Percentiles rank a stretch among this genome's conserved stretches.
These are phyloP conservation scores for Beauveria brongniartii DNA, from an alignment of 2,329 filamentous ascomycete genomes.

Conservation along the genomic window DNA sequence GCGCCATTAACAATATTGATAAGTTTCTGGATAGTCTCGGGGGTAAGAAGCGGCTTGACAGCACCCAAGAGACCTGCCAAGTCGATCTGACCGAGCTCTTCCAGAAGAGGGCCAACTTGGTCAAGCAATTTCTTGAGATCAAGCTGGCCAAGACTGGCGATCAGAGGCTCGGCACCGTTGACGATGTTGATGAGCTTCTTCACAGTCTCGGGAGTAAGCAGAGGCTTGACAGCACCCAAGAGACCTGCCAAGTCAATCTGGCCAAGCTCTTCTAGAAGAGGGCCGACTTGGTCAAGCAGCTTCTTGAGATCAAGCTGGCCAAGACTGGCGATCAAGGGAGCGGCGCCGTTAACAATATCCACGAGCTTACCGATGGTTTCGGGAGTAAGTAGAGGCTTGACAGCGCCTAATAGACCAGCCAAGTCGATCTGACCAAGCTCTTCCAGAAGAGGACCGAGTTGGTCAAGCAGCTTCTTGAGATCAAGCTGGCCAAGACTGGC, in stretches of 20 bases:
- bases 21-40: constrained; percentile 17
- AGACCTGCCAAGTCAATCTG: background rate
- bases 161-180: too few relatives aligned
- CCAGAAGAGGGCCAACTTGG: too few relatives aligned
- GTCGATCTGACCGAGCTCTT: too few relatives aligned
- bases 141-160: too few relatives aligned
- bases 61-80: constrained; percentile 11
- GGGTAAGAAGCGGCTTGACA: constrained; percentile 7
- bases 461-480: constrained; percentile 7
- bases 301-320: too few relatives aligned
- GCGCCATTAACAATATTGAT: background rate
- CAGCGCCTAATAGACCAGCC: constrained; percentile 18
- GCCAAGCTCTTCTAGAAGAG: too few relatives aligned
- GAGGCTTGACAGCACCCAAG: constrained; percentile 13
- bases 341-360: constrained; percentile 17
- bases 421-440: constrained; percentile 23
- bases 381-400: constrained; percentile 23
- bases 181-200: constrained; percentile 16
- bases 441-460: constrained; percentile 18
- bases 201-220: constrained; percentile 9
- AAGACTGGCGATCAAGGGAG: too few relatives aligned
- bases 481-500: constrained; percentile 8
- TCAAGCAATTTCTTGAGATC: too few relatives aligned
- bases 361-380: constrained; percentile 24
- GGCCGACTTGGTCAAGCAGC: too few relatives aligned